Base-by-base conservation (phyloP, 1,284 basidiomycete genomes). In the Tylopilus orsonianus region DNA sequence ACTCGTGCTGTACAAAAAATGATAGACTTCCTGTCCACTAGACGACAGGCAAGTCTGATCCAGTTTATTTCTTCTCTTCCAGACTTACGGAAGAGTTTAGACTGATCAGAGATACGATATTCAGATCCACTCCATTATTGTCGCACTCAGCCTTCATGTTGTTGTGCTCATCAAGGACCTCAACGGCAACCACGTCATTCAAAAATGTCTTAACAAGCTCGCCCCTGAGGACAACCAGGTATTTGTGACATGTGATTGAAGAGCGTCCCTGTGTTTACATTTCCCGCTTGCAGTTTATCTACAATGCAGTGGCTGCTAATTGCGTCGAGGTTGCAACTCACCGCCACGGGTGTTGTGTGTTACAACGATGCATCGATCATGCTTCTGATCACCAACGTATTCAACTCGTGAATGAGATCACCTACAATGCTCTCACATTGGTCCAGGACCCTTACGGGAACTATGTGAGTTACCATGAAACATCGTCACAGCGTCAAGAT, bases 1-100 rank as follows among this genome's bases (percentile, higher is more conserved):
- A 99, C 97, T 32, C 86, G 97, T 52, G 97, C 97, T 22, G 97
- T 99, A 46, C 97, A 99, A 75, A 99, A 99, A 79, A 99, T 98
- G 94, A 97, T 99, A 58, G 97, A 99, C 72, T 99, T 97, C 75
- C 75, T 99, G 63, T 95, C 93, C n/a, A 93, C 91, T 50, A 85
- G 91, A 60, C 80, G 94, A 64, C 92, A 94, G 86, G 88, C 75
- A 74, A 79, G 86, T 83, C 56, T 54, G 50, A 56, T 68, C 53
- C 54, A 37, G 30, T 33, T 52, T 29, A 39, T 55, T 35, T 56
- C 50, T 62, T 55, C 59, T 66, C 60, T 66, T 66, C 70, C 68
- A 62, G 65, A 71, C 72, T 76, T 68, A 77, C 74, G 54, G 60
- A 55, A 52, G 67, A 68, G 62, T 64, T 63, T 77, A 89, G 85